These are phyloP conservation scores for Nigrograna mackinnonii DNA, from an alignment of 2,329 filamentous ascomycete species.

Conservation along the genomic window DNA sequence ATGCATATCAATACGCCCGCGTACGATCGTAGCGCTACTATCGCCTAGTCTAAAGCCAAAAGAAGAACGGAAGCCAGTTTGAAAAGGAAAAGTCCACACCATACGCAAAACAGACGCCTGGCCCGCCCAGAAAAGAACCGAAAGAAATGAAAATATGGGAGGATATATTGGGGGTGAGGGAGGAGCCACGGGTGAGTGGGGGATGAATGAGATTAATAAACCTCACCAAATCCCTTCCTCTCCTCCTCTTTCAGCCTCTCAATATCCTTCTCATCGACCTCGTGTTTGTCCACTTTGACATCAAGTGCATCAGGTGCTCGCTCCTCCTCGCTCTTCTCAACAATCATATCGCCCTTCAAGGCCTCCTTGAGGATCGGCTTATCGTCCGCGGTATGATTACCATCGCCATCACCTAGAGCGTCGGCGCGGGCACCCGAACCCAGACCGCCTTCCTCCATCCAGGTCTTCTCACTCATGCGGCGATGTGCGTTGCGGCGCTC, in stretches of 20 bases:
- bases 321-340: conserved; percentile 30
- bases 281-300: conserved; percentile 12
- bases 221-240: conserved; percentile 31
- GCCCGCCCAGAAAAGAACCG: too few species aligned
- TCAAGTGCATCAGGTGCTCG: conserved; percentile 16
- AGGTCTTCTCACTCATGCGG: conserved; percentile 39
- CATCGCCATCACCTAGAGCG: conserved; percentile 39
- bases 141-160: too few species aligned
- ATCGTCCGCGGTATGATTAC: conserved; percentile 7
- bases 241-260: conserved; percentile 34
- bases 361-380: conserved; percentile 34
- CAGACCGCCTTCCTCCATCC: conserved; percentile 54
- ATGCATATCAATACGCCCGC: too few species aligned
- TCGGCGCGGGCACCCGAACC: conserved; percentile 48
- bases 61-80: too few species aligned
- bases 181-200: too few species aligned
- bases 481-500: conserved; percentile 39
- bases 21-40: too few species aligned
- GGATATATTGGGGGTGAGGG: too few species aligned
- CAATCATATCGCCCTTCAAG: conserved; percentile 37
- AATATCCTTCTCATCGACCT: conserved; percentile 25
- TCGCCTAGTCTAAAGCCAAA: too few species aligned
- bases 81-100: too few species aligned
- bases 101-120: too few species aligned
- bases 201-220: too few species aligned